Conservation (phyloP, 2,329 filamentous ascomycete species). For the Neodidymelliopsis sp. region DNA sequence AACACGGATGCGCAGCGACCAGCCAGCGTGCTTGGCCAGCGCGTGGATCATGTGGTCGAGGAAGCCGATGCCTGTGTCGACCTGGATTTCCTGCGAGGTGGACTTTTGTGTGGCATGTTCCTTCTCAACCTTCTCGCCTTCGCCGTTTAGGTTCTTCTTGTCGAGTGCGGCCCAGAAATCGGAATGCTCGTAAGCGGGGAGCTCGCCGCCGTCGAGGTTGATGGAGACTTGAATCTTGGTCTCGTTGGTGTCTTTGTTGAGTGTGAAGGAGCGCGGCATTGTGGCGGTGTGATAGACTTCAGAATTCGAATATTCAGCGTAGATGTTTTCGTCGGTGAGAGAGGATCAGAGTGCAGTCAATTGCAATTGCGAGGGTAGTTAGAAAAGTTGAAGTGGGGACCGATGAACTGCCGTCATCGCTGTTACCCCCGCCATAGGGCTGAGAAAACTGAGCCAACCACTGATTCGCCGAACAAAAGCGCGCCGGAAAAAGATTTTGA, state of each 20-base stretch:
- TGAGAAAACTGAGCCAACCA: slow-evolving; percentile 37
- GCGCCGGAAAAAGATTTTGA: slow-evolving; percentile 35
- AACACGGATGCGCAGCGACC: slow-evolving; percentile 84
- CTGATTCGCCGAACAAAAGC: slow-evolving; percentile 30
- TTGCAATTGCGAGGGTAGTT: slow-evolving; percentile 9
- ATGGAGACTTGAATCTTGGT: slow-evolving; percentile 94
- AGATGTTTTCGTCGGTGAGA: not conserved
- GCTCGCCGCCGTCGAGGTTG: slow-evolving; percentile 86
- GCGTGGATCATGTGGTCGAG: slow-evolving; percentile 99
- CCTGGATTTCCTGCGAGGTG: slow-evolving; percentile 82
- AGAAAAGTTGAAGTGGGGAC: slow-evolving; percentile 30
- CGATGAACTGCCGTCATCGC: not conserved
- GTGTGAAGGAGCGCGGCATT: slow-evolving; percentile 71
- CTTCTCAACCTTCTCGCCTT: slow-evolving; percentile 51
- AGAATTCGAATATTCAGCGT: not conserved
- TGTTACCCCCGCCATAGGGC: slow-evolving; percentile 38
- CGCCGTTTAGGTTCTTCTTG: slow-evolving; percentile 39
- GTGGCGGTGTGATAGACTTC: slow-evolving; percentile 19
- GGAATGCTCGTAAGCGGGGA: slow-evolving; percentile 58
- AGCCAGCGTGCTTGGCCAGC: slow-evolving; percentile 92
- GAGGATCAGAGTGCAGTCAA: slow-evolving; percentile 1
- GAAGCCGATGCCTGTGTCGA: slow-evolving; percentile 96
- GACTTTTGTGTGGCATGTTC: slow-evolving; percentile 85
- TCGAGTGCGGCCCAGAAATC: slow-evolving; percentile 57
- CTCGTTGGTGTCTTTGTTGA: slow-evolving; percentile 95